Evolutionary conservation across 2,329 filamentous ascomycete genomes (phyloP).

Genomic region (Arthrobotrys megalospora): DNA sequence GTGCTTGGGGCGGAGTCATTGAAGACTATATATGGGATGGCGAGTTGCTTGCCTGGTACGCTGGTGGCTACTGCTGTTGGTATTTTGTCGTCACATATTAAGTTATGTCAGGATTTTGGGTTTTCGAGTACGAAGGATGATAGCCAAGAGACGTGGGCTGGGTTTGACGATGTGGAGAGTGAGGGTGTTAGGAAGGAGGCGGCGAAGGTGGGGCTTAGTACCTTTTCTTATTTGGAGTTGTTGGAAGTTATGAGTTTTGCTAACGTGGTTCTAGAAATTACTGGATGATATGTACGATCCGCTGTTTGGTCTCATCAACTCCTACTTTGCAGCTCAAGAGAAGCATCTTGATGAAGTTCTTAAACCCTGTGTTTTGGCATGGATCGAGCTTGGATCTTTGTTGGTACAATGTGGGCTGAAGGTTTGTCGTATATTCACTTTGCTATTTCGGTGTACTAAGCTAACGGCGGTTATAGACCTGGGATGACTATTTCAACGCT

Average conservation of each 20-base stretch:
- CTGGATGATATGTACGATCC: constrained; percentile 65
- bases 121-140: constrained; percentile 70
- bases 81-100: constrained; percentile 58
- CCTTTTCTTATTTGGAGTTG: not conserved
- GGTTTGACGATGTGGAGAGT: constrained; percentile 67
- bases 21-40: constrained; percentile 38
- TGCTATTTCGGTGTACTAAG: not conserved
- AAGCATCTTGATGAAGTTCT: constrained; percentile 45
- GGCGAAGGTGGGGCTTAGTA: constrained; percentile 59
- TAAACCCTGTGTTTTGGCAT: constrained; percentile 66
- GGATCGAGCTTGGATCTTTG: constrained; percentile 71
- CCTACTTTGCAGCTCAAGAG: constrained; percentile 43
- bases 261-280: constrained; percentile 36
- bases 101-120: constrained; percentile 61
- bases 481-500: constrained; percentile 73
- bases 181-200: constrained; percentile 61
- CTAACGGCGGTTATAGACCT: constrained; percentile 65
- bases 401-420: constrained; percentile 70
- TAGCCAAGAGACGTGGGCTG: constrained; percentile 74
- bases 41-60: constrained; percentile 61
- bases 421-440: constrained; percentile 62
- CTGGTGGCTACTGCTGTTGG: constrained; percentile 62
- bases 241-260: not conserved
- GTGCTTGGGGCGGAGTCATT: constrained; percentile 25
- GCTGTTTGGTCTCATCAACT: constrained; percentile 57